Base-by-base conservation (phyloP, 1,284 basidiomycete species). In the Amylostereum chailletii region DNA sequence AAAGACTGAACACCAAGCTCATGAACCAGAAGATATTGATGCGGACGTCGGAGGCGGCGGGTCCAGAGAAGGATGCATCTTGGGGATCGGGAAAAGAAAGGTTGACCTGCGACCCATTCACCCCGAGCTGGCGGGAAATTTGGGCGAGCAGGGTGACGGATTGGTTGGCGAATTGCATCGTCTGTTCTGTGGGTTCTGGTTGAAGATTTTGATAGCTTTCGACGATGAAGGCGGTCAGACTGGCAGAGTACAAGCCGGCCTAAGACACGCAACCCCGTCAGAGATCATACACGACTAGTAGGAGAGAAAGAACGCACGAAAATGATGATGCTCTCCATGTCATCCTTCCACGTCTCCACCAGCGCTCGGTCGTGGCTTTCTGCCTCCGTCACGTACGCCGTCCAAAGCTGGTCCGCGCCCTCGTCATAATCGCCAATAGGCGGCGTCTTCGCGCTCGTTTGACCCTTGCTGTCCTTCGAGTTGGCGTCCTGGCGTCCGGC, bases 11-110 rank as follows among this genome's bases (percentile, higher is more conserved):
- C 1, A 53, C 47, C 3, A 55, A 39, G 42, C 49, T 51, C 43
- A 55, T 47, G 47, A 49, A 55, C 49, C 54, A 53, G 47, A 42
- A 51, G 34, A 53, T 48, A 30, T 53, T 53, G n/a, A 53, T 44
- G 31, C 49, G 37, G 30, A 53, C 45, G 27, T 46, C 46, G n/a
- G 52, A 47, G 7, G 31, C 11, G 2, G 34, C n/a, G 1, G 47
- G 45, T 19, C 19, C 19, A 19, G 19, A 19, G 19, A 19, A 19
- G 19, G 19, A 19, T 19, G 19, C 19, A 19, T 19, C 19, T 19
- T 19, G 19, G 19, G 19, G 19, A 19, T 19, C 19, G 19, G 19
- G 19, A 19, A 19, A 19, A 19, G 19, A 19, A 19, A 19, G 19
- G 19, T 19, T 19, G 19, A 19, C 19, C 19, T 19, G 19, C 19